These are phyloP conservation scores for Paragyromitra xinjiangensis DNA, from an alignment of 495 filamentous ascomycete genomes.

Conservation along the genomic window DNA sequence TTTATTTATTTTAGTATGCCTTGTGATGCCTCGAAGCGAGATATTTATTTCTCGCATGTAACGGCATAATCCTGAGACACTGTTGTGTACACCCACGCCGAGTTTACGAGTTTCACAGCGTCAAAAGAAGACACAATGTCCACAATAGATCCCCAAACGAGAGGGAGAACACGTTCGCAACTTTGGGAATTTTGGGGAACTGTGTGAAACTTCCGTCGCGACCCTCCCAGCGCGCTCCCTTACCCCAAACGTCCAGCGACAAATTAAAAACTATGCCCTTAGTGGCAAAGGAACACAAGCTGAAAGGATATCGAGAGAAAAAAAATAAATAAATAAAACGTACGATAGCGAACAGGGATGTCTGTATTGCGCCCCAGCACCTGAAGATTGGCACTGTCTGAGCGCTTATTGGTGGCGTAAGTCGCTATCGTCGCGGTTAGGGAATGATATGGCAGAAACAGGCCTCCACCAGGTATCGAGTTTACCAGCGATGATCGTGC, in stretches of 20 bases:
- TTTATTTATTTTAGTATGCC: conserved; percentile 33
- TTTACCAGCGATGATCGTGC: conserved; percentile 33
- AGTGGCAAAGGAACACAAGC: conserved; percentile 25
- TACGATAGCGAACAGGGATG: conserved; percentile 4
- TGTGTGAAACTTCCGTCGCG: conserved; percentile 25
- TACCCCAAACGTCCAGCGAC: not conserved
- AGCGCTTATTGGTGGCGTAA: conserved; percentile 35
- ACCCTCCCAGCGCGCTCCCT: not conserved
- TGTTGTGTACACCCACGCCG: conserved; percentile 22
- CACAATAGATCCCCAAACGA: not conserved
- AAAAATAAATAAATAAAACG: conserved; percentile 3
- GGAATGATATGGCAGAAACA: conserved; percentile 9
- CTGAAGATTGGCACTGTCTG: conserved; percentile 11
- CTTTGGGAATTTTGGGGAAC: conserved; percentile 20
- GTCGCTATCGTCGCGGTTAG: conserved; percentile 11
- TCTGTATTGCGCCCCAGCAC: not conserved
- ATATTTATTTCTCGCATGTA: conserved; percentile 17
- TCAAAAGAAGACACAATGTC: conserved; percentile 26
- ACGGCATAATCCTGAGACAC: conserved; percentile 40
- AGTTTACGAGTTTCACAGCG: conserved; percentile 32
- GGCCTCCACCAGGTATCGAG: conserved; percentile 28
- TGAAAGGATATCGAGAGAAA: conserved; percentile 9
- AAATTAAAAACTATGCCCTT: conserved; percentile 12
- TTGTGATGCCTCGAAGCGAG: conserved; percentile 43
- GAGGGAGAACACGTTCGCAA: not conserved